phyloP scores from a whole-genome alignment of 345 rosid species.

The Physaria fendleri region DNA sequence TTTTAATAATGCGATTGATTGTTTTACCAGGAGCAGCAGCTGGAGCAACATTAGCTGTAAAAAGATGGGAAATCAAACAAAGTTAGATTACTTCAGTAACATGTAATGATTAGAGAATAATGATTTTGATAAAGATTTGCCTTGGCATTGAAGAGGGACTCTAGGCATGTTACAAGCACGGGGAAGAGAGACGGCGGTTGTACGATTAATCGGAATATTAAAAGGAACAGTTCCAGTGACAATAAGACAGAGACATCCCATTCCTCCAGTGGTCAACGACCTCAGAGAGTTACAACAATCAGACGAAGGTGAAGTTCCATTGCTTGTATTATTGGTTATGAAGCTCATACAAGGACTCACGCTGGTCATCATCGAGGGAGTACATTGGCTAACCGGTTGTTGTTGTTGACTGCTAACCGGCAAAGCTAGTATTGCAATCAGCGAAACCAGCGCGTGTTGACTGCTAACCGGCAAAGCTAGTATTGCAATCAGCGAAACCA shows the following conservation, averaged over 20 bases:
- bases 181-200: slow-evolving; percentile 77
- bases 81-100: not conserved
- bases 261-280: slow-evolving; percentile 47
- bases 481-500: slow-evolving; percentile 2
- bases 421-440: slow-evolving; percentile 18
- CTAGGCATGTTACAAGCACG: slow-evolving; percentile 78
- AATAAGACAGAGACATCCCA: slow-evolving; percentile 70
- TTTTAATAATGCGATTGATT: not conserved
- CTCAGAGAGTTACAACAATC: slow-evolving; percentile 61
- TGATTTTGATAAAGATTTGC: slow-evolving; percentile 31
- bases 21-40: slow-evolving; percentile 73
- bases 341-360: slow-evolving; percentile 70
- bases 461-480: too few relatives aligned
- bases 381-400: slow-evolving; percentile 51
- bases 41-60: slow-evolving; percentile 51
- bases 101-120: not conserved
- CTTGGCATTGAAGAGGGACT: slow-evolving; percentile 77
- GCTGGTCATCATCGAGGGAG: slow-evolving; percentile 40
- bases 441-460: too few relatives aligned
- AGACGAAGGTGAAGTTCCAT: slow-evolving; percentile 49
- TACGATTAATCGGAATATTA: slow-evolving; percentile 60
- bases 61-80: not conserved
- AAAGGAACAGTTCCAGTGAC: slow-evolving; percentile 65
- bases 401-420: slow-evolving; percentile 36
- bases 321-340: slow-evolving; percentile 52